Conservation (phyloP, 305 asterid species). For the Striga hermonthica region DNA sequence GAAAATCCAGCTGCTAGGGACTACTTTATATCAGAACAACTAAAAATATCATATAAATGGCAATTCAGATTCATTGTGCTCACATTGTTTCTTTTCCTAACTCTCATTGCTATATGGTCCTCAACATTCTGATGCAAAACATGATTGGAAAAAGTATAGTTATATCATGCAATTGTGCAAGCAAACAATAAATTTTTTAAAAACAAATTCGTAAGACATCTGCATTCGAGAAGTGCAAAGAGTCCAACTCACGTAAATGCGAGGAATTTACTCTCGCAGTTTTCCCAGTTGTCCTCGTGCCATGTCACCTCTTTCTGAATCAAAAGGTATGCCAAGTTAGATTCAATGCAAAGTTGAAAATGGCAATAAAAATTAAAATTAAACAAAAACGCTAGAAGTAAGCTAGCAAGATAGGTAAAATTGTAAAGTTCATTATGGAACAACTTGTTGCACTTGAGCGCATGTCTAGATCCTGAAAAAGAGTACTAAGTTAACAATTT, state of each 20-base stretch:
- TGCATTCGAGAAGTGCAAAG: constrained; percentile 18
- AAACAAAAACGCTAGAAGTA: background rate
- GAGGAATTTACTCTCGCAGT: constrained; percentile 81
- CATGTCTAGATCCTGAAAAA: background rate
- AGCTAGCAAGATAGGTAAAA: constrained; percentile 8
- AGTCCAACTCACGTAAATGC: constrained; percentile 79
- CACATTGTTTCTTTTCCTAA: too few relatives aligned
- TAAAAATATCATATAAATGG: too few relatives aligned
- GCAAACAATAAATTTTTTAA: constrained; percentile 8
- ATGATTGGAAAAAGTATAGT: background rate
- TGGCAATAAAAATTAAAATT: background rate
- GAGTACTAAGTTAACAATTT: background rate
- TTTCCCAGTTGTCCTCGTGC: constrained; percentile 95
- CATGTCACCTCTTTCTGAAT: constrained; percentile 86
- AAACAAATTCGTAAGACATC: constrained; percentile 10
- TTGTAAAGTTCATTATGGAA: background rate
- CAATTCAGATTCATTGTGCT: too few relatives aligned
- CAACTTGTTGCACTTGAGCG: background rate
- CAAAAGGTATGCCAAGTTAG: constrained; percentile 20
- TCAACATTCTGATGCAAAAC: background rate
- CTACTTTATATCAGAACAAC: too few relatives aligned
- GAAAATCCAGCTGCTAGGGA: too few relatives aligned
- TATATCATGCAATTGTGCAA: background rate
- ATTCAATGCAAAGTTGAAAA: constrained; percentile 18
- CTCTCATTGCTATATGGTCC: too few relatives aligned